Evolutionary conservation across 1,284 basidiomycete genomes (phyloP), one percentile per base, ranked within the genome.

Genomic region (Trametes polyzona): DNA sequence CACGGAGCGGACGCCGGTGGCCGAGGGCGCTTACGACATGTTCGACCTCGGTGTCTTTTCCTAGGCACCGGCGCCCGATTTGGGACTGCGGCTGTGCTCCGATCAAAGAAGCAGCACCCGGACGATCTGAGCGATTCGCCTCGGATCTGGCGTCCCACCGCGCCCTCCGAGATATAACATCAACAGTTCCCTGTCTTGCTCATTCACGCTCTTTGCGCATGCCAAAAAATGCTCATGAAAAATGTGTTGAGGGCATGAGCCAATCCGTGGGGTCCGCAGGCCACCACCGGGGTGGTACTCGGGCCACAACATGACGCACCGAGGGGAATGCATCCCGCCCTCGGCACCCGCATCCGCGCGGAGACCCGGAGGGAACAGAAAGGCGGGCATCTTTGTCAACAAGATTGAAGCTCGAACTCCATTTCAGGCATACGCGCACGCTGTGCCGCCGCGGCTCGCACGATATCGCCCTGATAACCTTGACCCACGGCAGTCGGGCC

Each of bases 401-500:
- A 17, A 39, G 8, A 2, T 7, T 6, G 17, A 17, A 9, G 17
- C 6, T 14, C 17, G 41, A 21, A 5, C 41, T 21, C 26, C 41
- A 7, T 29, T 27, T 12, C 41, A 42, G 24, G 41, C 14, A 8
- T 14, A 10, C 36, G 10, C 19, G 36, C 17, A 14, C 36, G n/a
- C 36, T 7, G 9, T 19, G 36, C 36, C 36, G 36, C 17, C 19
- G 36, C 36, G 36, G 36, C 17, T 2, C 35, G 42, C 24, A 26
- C 33, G 46, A 42, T 47, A 33, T 27, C 43, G 35, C n/a, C 46
- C 14, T 43, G 46, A 55, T 55, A 55, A 55, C 47, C 53, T 55
- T 55, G 32, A 48, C 24, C 53, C 53, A 33, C 53, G 53, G 53
- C 53, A 27, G 39, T 46, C 53, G 53, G 53, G 16, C n/a, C n/a